Evolutionary conservation across 2,329 filamentous ascomycete genomes (phyloP).

Genomic region (Fusarium sp.): DNA sequence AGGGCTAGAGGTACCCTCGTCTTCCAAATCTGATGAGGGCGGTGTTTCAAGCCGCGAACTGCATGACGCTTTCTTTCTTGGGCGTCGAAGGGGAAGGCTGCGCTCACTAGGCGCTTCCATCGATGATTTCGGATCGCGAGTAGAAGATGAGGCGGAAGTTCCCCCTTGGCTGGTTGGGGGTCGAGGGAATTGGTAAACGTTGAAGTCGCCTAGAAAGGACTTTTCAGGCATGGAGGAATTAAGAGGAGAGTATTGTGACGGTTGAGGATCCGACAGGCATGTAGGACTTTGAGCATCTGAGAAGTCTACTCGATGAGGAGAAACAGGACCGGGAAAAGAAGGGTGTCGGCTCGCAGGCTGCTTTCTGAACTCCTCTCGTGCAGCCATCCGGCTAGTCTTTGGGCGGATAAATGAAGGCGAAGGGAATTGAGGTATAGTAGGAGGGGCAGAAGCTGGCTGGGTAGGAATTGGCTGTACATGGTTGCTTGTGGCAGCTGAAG

Average conservation of each 20-base stretch:
- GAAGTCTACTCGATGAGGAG: constrained; percentile 32
- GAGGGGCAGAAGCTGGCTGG: constrained; percentile 34
- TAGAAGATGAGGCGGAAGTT: constrained; percentile 39
- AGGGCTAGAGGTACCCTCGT: constrained; percentile 37
- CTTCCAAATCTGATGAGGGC: constrained; percentile 50
- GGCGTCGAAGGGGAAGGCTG: constrained; percentile 44
- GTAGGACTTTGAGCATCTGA: constrained; percentile 21
- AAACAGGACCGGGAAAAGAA: constrained; percentile 40
- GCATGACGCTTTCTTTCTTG: constrained; percentile 35
- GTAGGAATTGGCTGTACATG: constrained; percentile 37
- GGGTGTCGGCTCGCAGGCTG: constrained; percentile 47
- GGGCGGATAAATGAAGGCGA: constrained; percentile 67
- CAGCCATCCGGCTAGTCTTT: constrained; percentile 65
- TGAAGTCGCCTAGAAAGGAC: constrained; percentile 46
- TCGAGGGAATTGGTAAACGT: constrained; percentile 54
- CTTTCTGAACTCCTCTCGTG: constrained; percentile 60
- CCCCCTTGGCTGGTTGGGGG: constrained; percentile 47
- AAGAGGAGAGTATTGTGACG: constrained; percentile 35
- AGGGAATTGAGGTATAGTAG: constrained; percentile 57
- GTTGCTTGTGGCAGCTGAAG: constrained; percentile 41
- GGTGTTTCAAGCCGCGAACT: constrained; percentile 48
- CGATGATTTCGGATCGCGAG: constrained; percentile 35
- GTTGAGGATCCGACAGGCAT: constrained; percentile 24
- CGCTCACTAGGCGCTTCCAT: constrained; percentile 42
- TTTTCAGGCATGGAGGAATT: constrained; percentile 45